phyloP scores from a whole-genome alignment of 495 filamentous ascomycete species.

The Xylaria intraflava region DNA sequence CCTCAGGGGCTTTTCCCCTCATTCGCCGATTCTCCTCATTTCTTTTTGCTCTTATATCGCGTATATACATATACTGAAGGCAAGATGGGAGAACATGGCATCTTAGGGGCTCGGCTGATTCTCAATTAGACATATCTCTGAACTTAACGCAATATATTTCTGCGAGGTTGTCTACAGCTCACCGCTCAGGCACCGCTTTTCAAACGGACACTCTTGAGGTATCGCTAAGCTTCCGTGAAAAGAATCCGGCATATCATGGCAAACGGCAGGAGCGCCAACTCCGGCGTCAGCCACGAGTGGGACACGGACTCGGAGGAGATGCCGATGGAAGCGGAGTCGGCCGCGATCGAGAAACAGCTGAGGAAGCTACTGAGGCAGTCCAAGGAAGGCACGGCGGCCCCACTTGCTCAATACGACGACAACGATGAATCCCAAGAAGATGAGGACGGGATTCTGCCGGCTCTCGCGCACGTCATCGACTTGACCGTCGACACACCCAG shows the following conservation, averaged over 20 bases:
- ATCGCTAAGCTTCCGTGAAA: not conserved
- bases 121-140: too few relatives aligned
- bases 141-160: too few relatives aligned
- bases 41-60: too few relatives aligned
- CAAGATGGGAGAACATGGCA: too few relatives aligned
- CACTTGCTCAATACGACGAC: not conserved
- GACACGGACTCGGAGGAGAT: not conserved
- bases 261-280: not conserved
- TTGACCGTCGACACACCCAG: conserved; percentile 9
- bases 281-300: not conserved
- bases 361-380: not conserved
- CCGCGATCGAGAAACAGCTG: not conserved
- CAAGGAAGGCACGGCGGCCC: not conserved
- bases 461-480: conserved; percentile 19
- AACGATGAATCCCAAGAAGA: not conserved
- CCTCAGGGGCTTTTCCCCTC: not conserved
- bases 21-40: not conserved
- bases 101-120: too few relatives aligned
- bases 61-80: too few relatives aligned
- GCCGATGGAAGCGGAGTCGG: not conserved
- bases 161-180: too few relatives aligned
- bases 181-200: too few relatives aligned
- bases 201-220: not conserved
- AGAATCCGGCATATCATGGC: too few relatives aligned
- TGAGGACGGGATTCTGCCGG: conserved; percentile 3